Evolutionary conservation across 164 flowering plant species (phyloP), one percentile per base, ranked within the genome.

Genomic region (Cinnamomum chago): DNA sequence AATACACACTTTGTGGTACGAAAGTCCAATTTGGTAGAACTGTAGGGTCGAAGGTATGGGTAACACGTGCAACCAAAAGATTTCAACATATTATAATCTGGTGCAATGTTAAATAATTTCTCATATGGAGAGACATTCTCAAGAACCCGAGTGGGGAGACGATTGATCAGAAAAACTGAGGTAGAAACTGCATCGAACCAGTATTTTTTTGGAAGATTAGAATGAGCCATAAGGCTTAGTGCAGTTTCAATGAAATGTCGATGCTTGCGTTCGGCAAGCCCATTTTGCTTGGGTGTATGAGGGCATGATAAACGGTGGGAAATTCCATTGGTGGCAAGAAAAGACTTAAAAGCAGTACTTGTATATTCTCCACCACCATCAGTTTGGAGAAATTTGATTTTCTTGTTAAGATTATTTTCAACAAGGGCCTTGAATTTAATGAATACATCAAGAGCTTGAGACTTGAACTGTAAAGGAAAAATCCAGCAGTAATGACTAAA

Each of bases 351-450:
- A 13, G 18, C 5, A 33, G 28, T 15, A 20, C 12, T 68, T 1
- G 50, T 68, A 10, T 30, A 68, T 28, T 68, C 70, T 20, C 50
- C 2, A 30, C 1, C 33, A 30, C n/a, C n/a, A n/a, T 30, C 33
- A 30, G 33, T 30, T 30, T n/a, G n/a, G n/a, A n/a, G n/a, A n/a
- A n/a, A n/a, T n/a, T n/a, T n/a, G n/a, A n/a, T n/a, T n/a, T n/a
- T n/a, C n/a, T n/a, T n/a, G n/a, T n/a, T n/a, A 30, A 30, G 33
- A 30, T 30, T 68, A 33, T 68, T 68, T 68, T 40, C 70, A 30
- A 30, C 11, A 0, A 68, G 28, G 13, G 20, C 14, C n/a, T 68
- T 68, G 27, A 68, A 33, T 33, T 15, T 47, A 68, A 10, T 47
- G 28, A 68, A 68, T 68, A 33, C 52, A 68, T 27, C 40, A 30